phyloP scores from a whole-genome alignment of 1,284 basidiomycete genomes.

The Tilletia walkeri region DNA sequence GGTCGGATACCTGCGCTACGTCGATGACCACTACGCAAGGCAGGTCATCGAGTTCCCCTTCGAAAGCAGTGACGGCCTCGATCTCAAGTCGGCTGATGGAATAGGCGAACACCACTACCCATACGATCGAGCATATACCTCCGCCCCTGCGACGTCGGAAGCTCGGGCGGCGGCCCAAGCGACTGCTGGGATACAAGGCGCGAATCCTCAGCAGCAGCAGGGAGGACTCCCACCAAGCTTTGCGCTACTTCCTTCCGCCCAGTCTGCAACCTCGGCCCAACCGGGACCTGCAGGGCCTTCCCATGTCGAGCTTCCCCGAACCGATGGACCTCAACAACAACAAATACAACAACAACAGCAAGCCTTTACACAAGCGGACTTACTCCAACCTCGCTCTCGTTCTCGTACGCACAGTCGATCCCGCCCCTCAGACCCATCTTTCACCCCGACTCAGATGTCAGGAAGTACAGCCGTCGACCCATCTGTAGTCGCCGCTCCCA shows the following conservation, averaged over 20 bases:
- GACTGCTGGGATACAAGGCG: too few species aligned
- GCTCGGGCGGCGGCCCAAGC: too few species aligned
- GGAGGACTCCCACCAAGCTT: too few species aligned
- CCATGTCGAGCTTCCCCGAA: too few species aligned
- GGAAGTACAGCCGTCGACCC: neutral
- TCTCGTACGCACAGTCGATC: neutral
- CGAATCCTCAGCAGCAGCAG: too few species aligned
- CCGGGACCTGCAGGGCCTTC: too few species aligned
- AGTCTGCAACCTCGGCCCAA: too few species aligned
- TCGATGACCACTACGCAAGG: constrained; percentile 44
- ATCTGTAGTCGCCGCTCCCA: neutral
- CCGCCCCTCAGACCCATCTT: neutral
- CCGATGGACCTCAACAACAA: too few species aligned
- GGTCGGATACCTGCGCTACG: constrained; percentile 42
- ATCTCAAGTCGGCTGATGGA: neutral
- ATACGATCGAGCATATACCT: too few species aligned
- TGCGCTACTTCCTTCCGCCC: too few species aligned
- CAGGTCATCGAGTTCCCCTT: constrained; percentile 41
- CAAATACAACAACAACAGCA: neutral
- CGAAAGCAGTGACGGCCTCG: constrained; percentile 11
- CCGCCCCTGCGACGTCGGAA: too few species aligned
- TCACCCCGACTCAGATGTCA: neutral
- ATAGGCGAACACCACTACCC: too few species aligned
- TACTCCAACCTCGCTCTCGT: neutral
- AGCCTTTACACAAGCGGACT: neutral